Base-by-base conservation (phyloP, 2,329 filamentous ascomycete genomes). In the Decorospora gaudefroyi region DNA sequence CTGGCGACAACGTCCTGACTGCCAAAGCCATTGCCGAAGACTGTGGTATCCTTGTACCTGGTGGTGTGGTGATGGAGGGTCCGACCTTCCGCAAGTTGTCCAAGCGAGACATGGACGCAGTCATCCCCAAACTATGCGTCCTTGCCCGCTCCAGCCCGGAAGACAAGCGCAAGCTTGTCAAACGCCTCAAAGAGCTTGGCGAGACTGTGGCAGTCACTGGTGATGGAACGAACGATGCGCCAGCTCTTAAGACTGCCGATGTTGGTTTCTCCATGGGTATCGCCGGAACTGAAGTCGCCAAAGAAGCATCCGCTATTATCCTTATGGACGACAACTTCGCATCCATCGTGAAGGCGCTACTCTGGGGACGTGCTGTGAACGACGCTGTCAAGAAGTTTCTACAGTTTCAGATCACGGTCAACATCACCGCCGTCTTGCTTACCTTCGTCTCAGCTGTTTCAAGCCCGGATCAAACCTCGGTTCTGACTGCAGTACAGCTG, bases 191-290 rank as follows among this genome's bases (percentile, higher is more conserved):
- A 57, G 78, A 81, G 34, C 77, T 86, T 47, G 84, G 83, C 31
- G 86, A 92, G 67, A 90, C 85, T 11, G 88, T 92, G 37, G 88
- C 88, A 30, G 88, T 91, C 8, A 92, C 88, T 19, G 88, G 88
- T 55, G 88, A 92, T 61, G 88, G 88, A 42, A 91, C 88, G 58
- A 92, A 92, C 66, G 88, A 92, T 69, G 88, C 87, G 3, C 87
- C 87, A 17, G 88, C 88, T 35, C 77, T 92, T 34, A 90, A 88
- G 72, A 85, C 85, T 60, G 88, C 88, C 5, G 87, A 92, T 62
- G 85, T 92, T 34, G 88, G 88, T 17, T 91, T 92, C 71, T 89
- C 87, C 12, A 92, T 92, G 88, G 88, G 88, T 55, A 88, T 91
- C 39, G 80, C 87, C 10, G 88, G 88, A 49, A 91, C 88, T 0